These are phyloP conservation scores for Guillardia theta DNA, from an alignment of 78 protist genomes.

Conservation along the genomic window DNA sequence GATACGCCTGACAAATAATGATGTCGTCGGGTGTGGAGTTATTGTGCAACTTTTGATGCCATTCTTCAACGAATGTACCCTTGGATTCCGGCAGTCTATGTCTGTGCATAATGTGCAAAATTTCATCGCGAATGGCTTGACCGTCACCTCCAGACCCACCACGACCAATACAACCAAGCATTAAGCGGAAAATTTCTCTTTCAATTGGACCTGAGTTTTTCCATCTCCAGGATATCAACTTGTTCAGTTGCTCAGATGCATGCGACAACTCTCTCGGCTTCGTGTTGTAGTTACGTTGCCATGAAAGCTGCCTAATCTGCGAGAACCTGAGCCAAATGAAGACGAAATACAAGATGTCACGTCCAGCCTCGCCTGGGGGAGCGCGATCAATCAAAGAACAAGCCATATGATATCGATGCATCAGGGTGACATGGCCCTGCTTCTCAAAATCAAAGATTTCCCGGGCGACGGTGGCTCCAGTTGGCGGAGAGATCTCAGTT, in stretches of 20 bases:
- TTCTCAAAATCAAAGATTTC: not conserved
- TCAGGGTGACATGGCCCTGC: not conserved
- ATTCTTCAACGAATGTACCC: constrained; percentile 17
- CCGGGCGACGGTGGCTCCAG: not conserved
- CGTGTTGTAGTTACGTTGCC: constrained; percentile 45
- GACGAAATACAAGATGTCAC: not conserved
- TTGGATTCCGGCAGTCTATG: not conserved
- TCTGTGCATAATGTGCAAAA: constrained; percentile 23
- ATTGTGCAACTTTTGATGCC: constrained; percentile 40
- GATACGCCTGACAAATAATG: not conserved
- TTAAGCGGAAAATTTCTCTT: not conserved
- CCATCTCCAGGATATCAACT: not conserved
- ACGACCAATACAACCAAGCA: constrained; percentile 35
- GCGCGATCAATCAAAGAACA: not conserved
- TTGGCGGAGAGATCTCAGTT: not conserved
- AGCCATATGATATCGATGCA: not conserved
- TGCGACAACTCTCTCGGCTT: not conserved
- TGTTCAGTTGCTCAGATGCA: not conserved
- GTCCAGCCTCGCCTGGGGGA: not conserved
- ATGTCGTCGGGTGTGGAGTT: constrained; percentile 42
- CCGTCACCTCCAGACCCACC: constrained; percentile 15
- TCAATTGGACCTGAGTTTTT: not conserved
- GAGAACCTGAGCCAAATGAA: not conserved
- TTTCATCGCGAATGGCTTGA: constrained; percentile 26
- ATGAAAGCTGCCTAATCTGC: not conserved